Percentiles rank a stretch among this genome's conserved stretches.
These are phyloP conservation scores for Lactarius hatsudake DNA, from an alignment of 768 basidiomycete species.

Conservation along the genomic window DNA sequence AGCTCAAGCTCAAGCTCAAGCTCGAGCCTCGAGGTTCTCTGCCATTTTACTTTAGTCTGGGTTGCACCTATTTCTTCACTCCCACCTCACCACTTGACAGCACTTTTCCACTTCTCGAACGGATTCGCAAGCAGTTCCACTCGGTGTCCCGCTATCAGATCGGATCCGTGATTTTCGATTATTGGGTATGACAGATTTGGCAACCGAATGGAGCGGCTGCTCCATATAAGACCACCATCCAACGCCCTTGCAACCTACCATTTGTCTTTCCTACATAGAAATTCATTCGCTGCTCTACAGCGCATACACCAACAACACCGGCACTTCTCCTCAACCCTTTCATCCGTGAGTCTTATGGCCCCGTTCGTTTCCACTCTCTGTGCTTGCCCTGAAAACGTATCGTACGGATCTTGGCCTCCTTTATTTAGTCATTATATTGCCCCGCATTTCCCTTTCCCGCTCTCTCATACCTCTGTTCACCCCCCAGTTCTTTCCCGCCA, in stretches of 20 bases:
- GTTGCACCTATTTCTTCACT: background rate
- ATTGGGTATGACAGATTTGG: conserved; percentile 22
- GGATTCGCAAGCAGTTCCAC: background rate
- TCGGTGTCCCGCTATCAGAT: conserved; percentile 10
- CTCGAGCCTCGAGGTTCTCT: background rate
- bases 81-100: background rate
- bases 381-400: background rate
- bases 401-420: conserved; percentile 16
- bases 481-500: conserved; percentile 29
- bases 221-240: conserved; percentile 18
- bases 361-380: background rate
- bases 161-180: conserved; percentile 2
- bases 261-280: background rate
- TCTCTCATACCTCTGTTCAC: conserved; percentile 3
- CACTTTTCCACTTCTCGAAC: background rate
- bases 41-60: background rate
- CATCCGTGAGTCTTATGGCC: conserved; percentile 5
- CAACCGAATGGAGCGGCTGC: conserved; percentile 18
- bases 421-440: conserved; percentile 11
- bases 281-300: background rate
- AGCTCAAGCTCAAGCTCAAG: background rate
- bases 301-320: background rate
- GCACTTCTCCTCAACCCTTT: background rate
- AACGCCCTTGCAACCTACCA: background rate
- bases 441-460: background rate